Percentiles rank a stretch among this genome's conserved stretches.
Evolutionary conservation across 2,329 filamentous ascomycete species (phyloP).

Genomic region (Aspergillus costaricaensis): DNA sequence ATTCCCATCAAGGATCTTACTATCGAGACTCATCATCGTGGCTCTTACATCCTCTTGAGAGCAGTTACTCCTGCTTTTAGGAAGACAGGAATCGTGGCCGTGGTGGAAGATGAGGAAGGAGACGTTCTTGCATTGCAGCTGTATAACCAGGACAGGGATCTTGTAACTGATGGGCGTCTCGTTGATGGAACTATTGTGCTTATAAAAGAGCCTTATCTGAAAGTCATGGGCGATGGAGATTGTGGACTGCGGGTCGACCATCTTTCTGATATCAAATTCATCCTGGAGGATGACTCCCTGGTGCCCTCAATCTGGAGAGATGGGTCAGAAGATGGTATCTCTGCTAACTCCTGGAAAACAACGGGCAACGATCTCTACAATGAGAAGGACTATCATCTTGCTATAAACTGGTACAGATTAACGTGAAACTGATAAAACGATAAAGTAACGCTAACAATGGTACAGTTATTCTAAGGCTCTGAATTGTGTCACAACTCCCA

Average conservation of each 20-base stretch:
- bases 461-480: conserved; percentile 44
- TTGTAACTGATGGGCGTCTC: conserved; percentile 40
- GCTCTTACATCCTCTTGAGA: conserved; percentile 37
- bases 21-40: conserved; percentile 46
- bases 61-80: conserved; percentile 31
- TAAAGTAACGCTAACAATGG: neutral
- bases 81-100: conserved; percentile 36
- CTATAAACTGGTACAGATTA: conserved; percentile 30
- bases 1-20: conserved; percentile 34
- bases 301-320: conserved; percentile 45
- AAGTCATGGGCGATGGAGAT: conserved; percentile 38
- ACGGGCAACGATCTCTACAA: conserved; percentile 38
- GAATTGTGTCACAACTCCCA: conserved; percentile 31
- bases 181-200: conserved; percentile 40
- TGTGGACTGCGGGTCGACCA: conserved; percentile 57
- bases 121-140: conserved; percentile 42
- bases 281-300: conserved; percentile 39
- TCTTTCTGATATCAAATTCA: conserved; percentile 49
- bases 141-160: conserved; percentile 44
- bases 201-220: conserved; percentile 59
- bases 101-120: conserved; percentile 46
- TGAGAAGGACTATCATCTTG: conserved; percentile 13
- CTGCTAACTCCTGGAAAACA: conserved; percentile 14
- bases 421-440: conserved; percentile 2
- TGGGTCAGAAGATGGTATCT: neutral